Evolutionary conservation across 768 basidiomycete genomes (phyloP).

Genomic region (Hortiboletus flavorubellus): DNA sequence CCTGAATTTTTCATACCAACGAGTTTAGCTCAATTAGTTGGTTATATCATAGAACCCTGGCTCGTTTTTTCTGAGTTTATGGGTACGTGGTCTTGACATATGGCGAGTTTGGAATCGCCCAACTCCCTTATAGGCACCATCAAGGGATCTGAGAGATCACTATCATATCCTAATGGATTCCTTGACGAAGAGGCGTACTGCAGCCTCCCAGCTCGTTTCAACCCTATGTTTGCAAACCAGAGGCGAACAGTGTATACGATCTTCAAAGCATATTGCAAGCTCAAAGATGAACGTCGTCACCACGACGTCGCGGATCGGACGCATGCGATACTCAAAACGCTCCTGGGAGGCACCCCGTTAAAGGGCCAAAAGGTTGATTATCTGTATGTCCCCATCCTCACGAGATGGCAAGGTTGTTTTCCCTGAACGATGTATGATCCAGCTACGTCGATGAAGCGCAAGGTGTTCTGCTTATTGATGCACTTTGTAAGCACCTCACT

Average conservation of each 20-base stretch:
- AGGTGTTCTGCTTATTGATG: slow-evolving; percentile 67
- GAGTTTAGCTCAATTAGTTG: too few relatives aligned
- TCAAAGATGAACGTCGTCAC: slow-evolving; percentile 41
- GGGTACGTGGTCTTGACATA: slow-evolving; percentile 36
- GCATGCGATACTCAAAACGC: slow-evolving; percentile 42
- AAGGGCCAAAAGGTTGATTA: slow-evolving; percentile 49
- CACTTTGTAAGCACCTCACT: slow-evolving; percentile 40
- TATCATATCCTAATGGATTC: slow-evolving; percentile 33
- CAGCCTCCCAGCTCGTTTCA: slow-evolving; percentile 46
- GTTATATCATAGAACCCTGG: too few relatives aligned
- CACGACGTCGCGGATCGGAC: slow-evolving; percentile 65
- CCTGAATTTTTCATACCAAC: too few relatives aligned
- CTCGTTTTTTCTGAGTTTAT: slow-evolving; percentile 54
- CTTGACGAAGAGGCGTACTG: slow-evolving; percentile 47
- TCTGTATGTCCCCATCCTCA: slow-evolving; percentile 38
- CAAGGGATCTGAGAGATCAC: slow-evolving; percentile 60
- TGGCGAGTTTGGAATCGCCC: neutral
- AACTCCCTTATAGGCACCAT: slow-evolving; percentile 45
- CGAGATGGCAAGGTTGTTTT: neutral
- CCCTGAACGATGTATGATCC: neutral
- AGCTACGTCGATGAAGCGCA: slow-evolving; percentile 74
- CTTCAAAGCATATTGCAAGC: slow-evolving; percentile 49
- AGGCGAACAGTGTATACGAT: slow-evolving; percentile 49
- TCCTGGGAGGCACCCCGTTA: slow-evolving; percentile 29
- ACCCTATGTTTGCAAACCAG: slow-evolving; percentile 51